These are phyloP conservation scores for Nitzschia sp. DNA, from an alignment of 108 stramenopile species.

Conservation along the genomic window DNA sequence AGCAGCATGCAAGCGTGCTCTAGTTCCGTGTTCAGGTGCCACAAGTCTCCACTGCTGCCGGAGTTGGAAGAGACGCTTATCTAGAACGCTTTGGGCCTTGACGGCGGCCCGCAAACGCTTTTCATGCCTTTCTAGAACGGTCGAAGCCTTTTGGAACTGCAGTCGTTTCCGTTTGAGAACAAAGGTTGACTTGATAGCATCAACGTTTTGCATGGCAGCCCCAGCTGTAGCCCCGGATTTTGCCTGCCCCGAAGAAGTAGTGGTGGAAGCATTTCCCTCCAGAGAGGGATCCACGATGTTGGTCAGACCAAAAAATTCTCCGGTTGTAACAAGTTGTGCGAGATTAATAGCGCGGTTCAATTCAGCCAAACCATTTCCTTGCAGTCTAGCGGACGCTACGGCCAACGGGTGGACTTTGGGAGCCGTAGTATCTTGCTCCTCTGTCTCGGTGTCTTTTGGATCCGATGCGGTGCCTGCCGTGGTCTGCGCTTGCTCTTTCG, in stretches of 20 bases:
- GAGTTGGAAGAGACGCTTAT: conserved; percentile 56
- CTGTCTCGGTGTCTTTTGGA: neutral
- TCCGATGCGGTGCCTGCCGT: neutral
- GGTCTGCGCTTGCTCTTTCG: neutral
- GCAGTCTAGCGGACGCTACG: conserved; percentile 69
- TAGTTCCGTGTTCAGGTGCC: conserved; percentile 80
- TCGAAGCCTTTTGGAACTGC: conserved; percentile 57
- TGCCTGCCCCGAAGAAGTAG: conserved; percentile 11
- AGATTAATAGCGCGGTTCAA: conserved; percentile 83
- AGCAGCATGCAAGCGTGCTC: conserved; percentile 61
- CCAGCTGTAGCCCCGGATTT: conserved; percentile 15
- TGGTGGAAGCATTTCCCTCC: conserved; percentile 6
- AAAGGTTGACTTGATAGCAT: conserved; percentile 55
- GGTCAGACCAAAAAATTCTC: conserved; percentile 74
- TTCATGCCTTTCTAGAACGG: conserved; percentile 49
- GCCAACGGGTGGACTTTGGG: conserved; percentile 70
- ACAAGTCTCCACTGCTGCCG: conserved; percentile 76
- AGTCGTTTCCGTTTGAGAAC: conserved; percentile 53
- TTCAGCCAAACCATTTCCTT: conserved; percentile 70
- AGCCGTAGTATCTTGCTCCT: conserved; percentile 42
- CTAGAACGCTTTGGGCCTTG: conserved; percentile 52
- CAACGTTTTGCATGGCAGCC: conserved; percentile 13
- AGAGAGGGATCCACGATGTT: conserved; percentile 67
- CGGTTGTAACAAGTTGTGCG: conserved; percentile 51
- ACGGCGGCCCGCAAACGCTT: conserved; percentile 53